Evolutionary conservation across 257 asterid species (phyloP).

Genomic region (Perilla frutescens): DNA sequence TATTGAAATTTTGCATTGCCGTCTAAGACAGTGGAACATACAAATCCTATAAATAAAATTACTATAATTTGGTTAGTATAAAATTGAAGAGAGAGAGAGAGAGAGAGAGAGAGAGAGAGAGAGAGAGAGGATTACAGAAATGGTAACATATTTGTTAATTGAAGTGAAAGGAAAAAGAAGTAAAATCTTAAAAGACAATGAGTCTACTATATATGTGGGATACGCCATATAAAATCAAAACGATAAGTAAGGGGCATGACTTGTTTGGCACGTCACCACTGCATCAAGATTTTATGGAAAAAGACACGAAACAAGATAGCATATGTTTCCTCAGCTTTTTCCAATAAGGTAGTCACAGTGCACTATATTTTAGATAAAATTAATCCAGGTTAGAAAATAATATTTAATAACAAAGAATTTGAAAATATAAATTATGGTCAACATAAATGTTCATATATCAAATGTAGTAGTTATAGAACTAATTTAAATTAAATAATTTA

Average conservation of each 20-base stretch:
- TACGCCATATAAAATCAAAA: background rate
- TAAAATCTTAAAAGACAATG: background rate
- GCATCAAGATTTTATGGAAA: slow-evolving; percentile 16
- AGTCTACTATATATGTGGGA: background rate
- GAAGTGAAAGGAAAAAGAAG: background rate
- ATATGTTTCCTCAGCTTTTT: background rate
- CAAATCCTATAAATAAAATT: too few relatives aligned
- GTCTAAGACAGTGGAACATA: too few relatives aligned
- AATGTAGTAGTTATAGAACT: too few relatives aligned
- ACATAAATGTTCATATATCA: too few relatives aligned
- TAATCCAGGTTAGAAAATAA: too few relatives aligned
- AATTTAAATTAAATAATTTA: too few relatives aligned
- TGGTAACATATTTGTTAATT: background rate
- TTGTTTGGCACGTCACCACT: slow-evolving; percentile 27
- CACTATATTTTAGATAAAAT: background rate
- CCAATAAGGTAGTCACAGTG: background rate
- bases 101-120: too few relatives aligned
- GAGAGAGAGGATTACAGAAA: background rate
- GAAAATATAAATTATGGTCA: too few relatives aligned
- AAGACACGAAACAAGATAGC: background rate
- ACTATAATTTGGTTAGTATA: too few relatives aligned
- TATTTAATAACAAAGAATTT: too few relatives aligned
- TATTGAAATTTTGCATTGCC: too few relatives aligned
- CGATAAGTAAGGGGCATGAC: background rate
- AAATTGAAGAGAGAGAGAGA: too few relatives aligned